Evolutionary conservation across 441 rosid genomes (phyloP).

Genomic region (Erodium moschatum): DNA sequence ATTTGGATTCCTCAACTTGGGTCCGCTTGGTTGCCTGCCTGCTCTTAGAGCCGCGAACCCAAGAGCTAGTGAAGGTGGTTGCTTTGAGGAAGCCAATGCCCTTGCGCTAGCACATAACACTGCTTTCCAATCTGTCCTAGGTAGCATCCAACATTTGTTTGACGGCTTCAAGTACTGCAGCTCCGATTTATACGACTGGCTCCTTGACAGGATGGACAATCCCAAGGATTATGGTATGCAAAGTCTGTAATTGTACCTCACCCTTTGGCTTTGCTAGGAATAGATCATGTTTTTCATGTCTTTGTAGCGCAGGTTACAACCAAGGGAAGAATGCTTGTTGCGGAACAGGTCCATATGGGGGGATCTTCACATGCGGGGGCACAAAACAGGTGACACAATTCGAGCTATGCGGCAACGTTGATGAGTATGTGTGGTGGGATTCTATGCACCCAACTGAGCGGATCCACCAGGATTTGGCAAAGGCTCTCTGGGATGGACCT

Average conservation of each 20-base stretch:
- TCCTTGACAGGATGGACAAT: constrained; percentile 26
- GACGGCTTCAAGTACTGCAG: constrained; percentile 36
- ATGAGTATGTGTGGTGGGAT: constrained; percentile 46
- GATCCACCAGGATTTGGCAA: constrained; percentile 35
- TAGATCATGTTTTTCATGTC: no score
- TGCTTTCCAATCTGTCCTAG: constrained; percentile 32
- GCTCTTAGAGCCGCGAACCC: constrained; percentile 36
- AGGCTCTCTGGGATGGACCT: constrained; percentile 35
- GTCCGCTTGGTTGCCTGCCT: constrained; percentile 46
- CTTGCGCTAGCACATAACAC: constrained; percentile 41
- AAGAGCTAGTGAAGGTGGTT: constrained; percentile 25
- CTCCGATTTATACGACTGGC: constrained; percentile 38
- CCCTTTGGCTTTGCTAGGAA: not conserved
- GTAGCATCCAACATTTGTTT: constrained; percentile 28
- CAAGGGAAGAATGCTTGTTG: constrained; percentile 46
- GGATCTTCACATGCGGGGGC: constrained; percentile 35
- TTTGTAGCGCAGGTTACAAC: constrained; percentile 30
- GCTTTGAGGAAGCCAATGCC: constrained; percentile 38
- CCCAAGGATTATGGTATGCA: constrained; percentile 33
- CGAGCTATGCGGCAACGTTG: constrained; percentile 30
- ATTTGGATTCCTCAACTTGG: constrained; percentile 39
- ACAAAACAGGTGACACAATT: constrained; percentile 21
- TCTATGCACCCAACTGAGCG: constrained; percentile 43
- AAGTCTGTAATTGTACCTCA: not conserved
- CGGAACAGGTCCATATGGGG: constrained; percentile 39